Evolutionary conservation across 2,329 filamentous ascomycete species (phyloP).

Genomic region (Colletotrichum limetticola): DNA sequence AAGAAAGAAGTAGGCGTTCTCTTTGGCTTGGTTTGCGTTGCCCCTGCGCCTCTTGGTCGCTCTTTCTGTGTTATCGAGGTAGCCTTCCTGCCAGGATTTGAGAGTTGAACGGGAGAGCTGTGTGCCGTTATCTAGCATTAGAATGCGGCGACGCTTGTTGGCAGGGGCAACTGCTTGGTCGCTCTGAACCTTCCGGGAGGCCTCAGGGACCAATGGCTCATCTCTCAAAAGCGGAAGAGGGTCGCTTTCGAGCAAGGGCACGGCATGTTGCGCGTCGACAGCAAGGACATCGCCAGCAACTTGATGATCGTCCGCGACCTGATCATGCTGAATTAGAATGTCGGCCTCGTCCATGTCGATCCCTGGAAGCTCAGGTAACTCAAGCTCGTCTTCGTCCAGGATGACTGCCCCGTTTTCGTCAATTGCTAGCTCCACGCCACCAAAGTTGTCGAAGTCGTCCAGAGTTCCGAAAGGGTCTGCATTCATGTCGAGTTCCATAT

Average conservation of each 20-base stretch:
- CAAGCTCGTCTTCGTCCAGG: slow-evolving; percentile 52
- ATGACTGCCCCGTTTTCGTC: slow-evolving; percentile 63
- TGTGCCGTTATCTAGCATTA: background rate
- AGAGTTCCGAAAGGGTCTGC: slow-evolving; percentile 47
- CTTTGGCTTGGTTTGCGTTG: slow-evolving; percentile 51
- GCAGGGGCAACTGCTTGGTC: background rate
- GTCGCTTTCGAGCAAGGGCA: background rate
- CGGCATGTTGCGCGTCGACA: background rate
- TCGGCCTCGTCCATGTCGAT: slow-evolving; percentile 18
- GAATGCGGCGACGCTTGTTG: slow-evolving; percentile 5
- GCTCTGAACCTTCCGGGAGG: background rate
- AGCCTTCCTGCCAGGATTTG: slow-evolving; percentile 52
- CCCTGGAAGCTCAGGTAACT: slow-evolving; percentile 54
- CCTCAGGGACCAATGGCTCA: background rate
- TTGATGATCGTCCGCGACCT: background rate
- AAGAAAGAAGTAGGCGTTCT: slow-evolving; percentile 51
- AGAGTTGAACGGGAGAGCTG: background rate
- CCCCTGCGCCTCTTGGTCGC: slow-evolving; percentile 37
- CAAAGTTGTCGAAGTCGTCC: slow-evolving; percentile 51
- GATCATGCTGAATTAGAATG: slow-evolving; percentile 27
- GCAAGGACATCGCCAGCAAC: background rate
- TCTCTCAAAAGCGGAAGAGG: background rate
- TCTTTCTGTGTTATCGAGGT: slow-evolving; percentile 49
- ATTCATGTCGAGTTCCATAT: slow-evolving; percentile 8
- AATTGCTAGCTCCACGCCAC: slow-evolving; percentile 59